Percentiles rank a stretch among this genome's conserved stretches.
Conservation (phyloP, 2,329 filamentous ascomycete species). For the Nakataea oryzae region DNA sequence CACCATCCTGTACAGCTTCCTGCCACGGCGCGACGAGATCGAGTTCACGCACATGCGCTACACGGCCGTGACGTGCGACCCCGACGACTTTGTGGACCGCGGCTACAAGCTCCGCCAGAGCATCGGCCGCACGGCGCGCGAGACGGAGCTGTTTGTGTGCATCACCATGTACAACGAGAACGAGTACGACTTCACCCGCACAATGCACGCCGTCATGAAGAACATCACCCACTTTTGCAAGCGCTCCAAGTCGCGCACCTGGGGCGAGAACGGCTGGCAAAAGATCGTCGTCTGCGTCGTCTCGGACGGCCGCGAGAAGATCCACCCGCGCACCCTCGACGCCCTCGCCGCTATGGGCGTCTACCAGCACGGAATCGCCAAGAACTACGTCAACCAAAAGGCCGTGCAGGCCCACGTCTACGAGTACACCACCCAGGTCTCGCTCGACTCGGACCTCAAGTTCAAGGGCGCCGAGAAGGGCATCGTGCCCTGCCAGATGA, state of each 20-base stretch:
- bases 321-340: conserved; percentile 87
- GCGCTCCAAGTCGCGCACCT: conserved; percentile 82
- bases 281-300: conserved; percentile 98
- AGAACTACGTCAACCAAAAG: conserved; percentile 94
- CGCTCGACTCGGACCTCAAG: conserved; percentile 86
- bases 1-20: conserved; percentile 93
- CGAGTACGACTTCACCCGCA: conserved; percentile 90
- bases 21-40: conserved; percentile 82
- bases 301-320: conserved; percentile 80
- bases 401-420: conserved; percentile 96
- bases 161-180: conserved; percentile 99
- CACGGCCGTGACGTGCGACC: conserved; percentile 95
- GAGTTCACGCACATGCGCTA: conserved; percentile 99
- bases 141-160: conserved; percentile 94
- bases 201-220: conserved; percentile 98
- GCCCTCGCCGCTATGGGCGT: conserved; percentile 93
- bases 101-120: conserved; percentile 92
- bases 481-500: conserved; percentile 94
- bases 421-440: conserved; percentile 98
- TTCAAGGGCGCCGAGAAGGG: conserved; percentile 99
- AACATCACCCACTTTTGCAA: conserved; percentile 97
- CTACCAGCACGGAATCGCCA: conserved; percentile 96
- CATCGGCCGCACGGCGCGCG: conserved; percentile 70
- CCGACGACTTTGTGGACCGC: conserved; percentile 79
- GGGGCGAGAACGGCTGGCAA: conserved; percentile 96